These are phyloP conservation scores for Closterium sp. DNA, from an alignment of 139 green algal species.

Conservation along the genomic window DNA sequence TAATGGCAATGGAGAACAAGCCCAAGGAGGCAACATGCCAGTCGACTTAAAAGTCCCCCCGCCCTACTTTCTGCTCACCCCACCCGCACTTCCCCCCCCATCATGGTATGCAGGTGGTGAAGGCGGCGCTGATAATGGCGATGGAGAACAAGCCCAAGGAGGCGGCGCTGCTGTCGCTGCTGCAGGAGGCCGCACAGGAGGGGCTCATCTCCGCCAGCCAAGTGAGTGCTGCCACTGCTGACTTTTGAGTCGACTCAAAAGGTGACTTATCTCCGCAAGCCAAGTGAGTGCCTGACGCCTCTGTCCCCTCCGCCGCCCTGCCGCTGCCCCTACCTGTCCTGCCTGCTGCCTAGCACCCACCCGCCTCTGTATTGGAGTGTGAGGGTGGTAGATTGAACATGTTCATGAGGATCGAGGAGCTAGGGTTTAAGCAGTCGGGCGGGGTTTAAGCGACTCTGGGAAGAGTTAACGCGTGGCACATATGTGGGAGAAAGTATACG, in stretches of 20 bases:
- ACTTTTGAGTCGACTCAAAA: no score
- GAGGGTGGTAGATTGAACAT: no score
- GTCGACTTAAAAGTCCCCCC: neutral
- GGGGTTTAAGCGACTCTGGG: no score
- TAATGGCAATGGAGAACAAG: slow-evolving; percentile 24
- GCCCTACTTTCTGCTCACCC: neutral
- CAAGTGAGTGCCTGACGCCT: neutral
- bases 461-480: neutral
- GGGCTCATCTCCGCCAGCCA: slow-evolving; percentile 34
- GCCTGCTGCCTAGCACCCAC: no score
- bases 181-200: slow-evolving; percentile 24
- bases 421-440: neutral
- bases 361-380: no score
- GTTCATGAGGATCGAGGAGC: neutral
- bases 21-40: neutral
- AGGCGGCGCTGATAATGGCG: slow-evolving; percentile 38
- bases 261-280: slow-evolving; percentile 31
- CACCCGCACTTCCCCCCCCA: neutral
- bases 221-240: neutral
- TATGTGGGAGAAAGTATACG: neutral
- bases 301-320: no score
- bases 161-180: slow-evolving; percentile 33
- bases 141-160: slow-evolving; percentile 25
- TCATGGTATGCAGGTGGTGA: slow-evolving; percentile 15
- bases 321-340: no score